Percentiles rank a stretch among this genome's conserved stretches.
phyloP scores from a whole-genome alignment of 257 asterid species.

The Coffea canephora region DNA sequence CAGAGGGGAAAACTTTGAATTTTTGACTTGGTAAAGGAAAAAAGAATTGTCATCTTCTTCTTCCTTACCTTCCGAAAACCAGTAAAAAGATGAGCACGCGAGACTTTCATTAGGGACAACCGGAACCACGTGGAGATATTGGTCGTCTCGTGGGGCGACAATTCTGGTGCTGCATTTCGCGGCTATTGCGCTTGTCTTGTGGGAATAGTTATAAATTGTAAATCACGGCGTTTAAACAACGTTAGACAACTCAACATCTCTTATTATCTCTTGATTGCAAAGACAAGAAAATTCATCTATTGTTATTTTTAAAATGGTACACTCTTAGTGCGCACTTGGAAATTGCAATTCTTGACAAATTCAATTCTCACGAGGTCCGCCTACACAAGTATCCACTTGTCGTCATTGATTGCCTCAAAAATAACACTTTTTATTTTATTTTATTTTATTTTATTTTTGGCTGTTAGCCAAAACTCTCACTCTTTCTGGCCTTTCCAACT shows the following conservation, averaged over 20 bases:
- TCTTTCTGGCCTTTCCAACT: not conserved
- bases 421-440: not conserved
- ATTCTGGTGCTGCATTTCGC: not conserved
- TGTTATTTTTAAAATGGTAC: not conserved
- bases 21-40: not conserved
- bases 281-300: not conserved
- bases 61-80: not conserved
- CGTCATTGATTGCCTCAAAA: not conserved
- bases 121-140: not conserved
- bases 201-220: not conserved
- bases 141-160: not conserved
- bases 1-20: not conserved
- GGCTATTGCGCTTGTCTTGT: not conserved
- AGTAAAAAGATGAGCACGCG: not conserved
- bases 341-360: not conserved
- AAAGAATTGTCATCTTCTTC: not conserved
- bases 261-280: not conserved
- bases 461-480: not conserved
- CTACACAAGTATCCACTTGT: not conserved
- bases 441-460: too few relatives aligned
- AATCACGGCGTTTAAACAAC: not conserved
- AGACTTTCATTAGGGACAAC: not conserved
- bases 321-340: not conserved
- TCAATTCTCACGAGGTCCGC: not conserved
- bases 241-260: constrained; percentile 3